These are phyloP conservation scores for Xylariaceae sp. DNA, from an alignment of 2,329 filamentous ascomycete genomes.

Conservation along the genomic window DNA sequence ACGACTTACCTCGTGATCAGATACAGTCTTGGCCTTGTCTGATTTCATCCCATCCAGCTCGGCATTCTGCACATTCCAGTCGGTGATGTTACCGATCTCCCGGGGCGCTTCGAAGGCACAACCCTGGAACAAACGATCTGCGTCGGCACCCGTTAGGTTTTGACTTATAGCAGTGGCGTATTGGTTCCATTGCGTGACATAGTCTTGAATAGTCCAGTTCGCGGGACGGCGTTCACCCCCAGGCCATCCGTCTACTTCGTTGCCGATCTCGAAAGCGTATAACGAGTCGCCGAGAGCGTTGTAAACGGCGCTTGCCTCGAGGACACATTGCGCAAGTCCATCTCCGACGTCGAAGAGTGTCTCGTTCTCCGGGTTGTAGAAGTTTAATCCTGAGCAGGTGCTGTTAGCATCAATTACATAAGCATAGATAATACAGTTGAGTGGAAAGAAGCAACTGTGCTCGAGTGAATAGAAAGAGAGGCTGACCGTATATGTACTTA, in stretches of 20 bases:
- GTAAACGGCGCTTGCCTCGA: slow-evolving; percentile 1
- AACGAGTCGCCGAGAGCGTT: slow-evolving; percentile 3
- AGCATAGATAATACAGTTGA: too few relatives aligned
- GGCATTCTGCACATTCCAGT: slow-evolving; percentile 7
- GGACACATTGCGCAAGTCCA: slow-evolving; percentile 3
- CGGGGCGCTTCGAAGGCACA: slow-evolving; percentile 7
- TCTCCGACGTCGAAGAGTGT: slow-evolving; percentile 7
- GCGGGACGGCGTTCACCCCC: slow-evolving; percentile 1
- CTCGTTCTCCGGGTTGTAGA: slow-evolving; percentile 6
- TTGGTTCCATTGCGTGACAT: slow-evolving; percentile 7
- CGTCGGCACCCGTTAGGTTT: slow-evolving; percentile 1
- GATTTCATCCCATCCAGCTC: slow-evolving; percentile 3
- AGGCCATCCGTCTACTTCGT: slow-evolving; percentile 9
- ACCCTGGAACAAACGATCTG: slow-evolving; percentile 2
- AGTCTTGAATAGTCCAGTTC: slow-evolving; percentile 5
- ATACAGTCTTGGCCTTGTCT: slow-evolving; percentile 3
- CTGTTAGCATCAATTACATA: too few relatives aligned
- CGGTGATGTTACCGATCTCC: neutral
- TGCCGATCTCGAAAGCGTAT: slow-evolving; percentile 7
- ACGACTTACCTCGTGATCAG: slow-evolving; percentile 5
- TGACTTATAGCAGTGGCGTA: slow-evolving; percentile 8
- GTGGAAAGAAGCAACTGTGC: too few relatives aligned
- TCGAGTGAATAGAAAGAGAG: neutral
- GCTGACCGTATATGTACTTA: slow-evolving; percentile 5
- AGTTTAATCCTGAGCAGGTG: slow-evolving; percentile 2